Evolutionary conservation across 441 rosid genomes (phyloP).

Genomic region (Aquilaria agallochum): DNA sequence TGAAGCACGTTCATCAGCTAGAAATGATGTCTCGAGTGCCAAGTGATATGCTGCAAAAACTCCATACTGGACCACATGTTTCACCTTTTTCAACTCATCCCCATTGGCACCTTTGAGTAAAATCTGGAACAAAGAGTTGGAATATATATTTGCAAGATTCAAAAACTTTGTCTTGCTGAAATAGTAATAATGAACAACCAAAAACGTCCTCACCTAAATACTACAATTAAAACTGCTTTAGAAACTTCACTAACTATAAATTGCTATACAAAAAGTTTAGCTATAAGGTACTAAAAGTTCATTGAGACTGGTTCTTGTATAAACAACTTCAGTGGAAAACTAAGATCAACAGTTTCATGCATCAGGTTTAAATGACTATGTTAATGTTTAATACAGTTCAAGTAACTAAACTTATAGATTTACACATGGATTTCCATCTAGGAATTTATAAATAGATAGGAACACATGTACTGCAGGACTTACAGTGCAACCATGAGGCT

Average conservation of each 20-base stretch:
- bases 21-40: slow-evolving; percentile 76
- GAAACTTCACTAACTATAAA: too few species aligned
- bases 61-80: slow-evolving; percentile 77
- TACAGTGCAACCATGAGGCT: slow-evolving; percentile 77
- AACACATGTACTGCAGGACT: slow-evolving; percentile 27
- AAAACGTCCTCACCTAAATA: background rate
- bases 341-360: too few species aligned
- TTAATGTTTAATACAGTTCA: too few species aligned
- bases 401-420: too few species aligned
- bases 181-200: too few species aligned
- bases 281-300: background rate
- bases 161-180: background rate
- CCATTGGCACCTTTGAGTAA: slow-evolving; percentile 68
- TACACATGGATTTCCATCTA: too few species aligned
- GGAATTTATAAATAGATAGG: slow-evolving; percentile 3
- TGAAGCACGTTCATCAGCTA: slow-evolving; percentile 83
- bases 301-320: too few species aligned
- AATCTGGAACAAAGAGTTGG: slow-evolving; percentile 39
- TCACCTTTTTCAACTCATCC: slow-evolving; percentile 70
- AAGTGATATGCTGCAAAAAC: slow-evolving; percentile 84
- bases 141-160: background rate
- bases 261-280: background rate
- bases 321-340: too few species aligned
- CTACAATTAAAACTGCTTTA: background rate
- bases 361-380: too few species aligned